Conservation (phyloP, 441 rosid genomes). For the Euphorbia corollata region DNA sequence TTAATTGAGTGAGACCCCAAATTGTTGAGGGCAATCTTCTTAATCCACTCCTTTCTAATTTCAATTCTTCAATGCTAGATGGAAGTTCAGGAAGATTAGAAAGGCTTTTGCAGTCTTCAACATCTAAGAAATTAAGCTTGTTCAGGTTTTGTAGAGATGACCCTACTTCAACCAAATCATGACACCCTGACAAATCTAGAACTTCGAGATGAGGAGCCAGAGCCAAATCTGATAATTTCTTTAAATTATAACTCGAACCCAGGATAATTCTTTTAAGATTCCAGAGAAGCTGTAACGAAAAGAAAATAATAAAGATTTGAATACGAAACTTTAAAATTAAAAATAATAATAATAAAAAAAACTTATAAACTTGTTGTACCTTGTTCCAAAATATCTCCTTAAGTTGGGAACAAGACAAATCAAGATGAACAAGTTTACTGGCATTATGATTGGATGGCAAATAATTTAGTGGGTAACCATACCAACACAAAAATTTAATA, state of each 20-base stretch:
- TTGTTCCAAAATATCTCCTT: neutral
- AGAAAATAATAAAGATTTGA: too few species aligned
- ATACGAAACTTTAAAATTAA: too few species aligned
- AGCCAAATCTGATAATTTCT: neutral
- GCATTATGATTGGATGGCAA: conserved; percentile 12
- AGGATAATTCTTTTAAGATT: neutral
- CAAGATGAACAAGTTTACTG: conserved; percentile 15
- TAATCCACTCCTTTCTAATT: neutral
- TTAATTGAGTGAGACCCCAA: neutral
- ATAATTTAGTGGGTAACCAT: neutral
- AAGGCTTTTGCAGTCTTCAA: neutral
- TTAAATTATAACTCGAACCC: too few species aligned
- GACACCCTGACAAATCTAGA: neutral
- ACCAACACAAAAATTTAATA: conserved; percentile 4
- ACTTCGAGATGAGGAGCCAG: neutral
- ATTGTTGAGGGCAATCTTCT: neutral
- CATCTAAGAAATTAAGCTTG: neutral
- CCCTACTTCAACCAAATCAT: neutral
- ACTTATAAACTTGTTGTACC: neutral
- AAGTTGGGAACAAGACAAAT: conserved; percentile 3
- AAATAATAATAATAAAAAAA: neutral
- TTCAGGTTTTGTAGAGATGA: neutral
- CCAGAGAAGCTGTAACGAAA: neutral
- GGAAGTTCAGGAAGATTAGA: neutral
- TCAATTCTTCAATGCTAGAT: neutral